Evolutionary conservation across 345 rosid species (phyloP).

Genomic region (Microcos paniculata): DNA sequence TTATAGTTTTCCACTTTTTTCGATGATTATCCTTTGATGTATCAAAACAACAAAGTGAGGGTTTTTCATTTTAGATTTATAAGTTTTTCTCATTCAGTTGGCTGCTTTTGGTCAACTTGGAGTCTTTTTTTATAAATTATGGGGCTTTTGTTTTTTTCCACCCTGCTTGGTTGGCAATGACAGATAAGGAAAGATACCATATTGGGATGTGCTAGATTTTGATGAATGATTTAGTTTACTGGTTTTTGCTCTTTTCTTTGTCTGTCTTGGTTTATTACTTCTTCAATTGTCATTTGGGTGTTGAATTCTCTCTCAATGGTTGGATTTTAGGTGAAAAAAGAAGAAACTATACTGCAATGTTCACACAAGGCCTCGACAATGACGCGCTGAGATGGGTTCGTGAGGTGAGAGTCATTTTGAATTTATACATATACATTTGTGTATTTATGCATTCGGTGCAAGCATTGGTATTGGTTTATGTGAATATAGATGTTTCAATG

Average conservation of each 20-base stretch:
- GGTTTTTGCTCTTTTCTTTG: background rate
- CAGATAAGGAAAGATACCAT: background rate
- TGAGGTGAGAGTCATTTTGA: slow-evolving; percentile 31
- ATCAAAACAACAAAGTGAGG: background rate
- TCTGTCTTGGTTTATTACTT: background rate
- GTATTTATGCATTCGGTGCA: background rate
- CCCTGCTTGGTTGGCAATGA: background rate
- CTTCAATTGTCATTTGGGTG: background rate
- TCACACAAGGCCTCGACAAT: slow-evolving; percentile 42
- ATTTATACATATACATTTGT: background rate
- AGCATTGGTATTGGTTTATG: background rate
- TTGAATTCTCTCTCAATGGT: slow-evolving; percentile 2
- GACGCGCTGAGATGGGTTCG: slow-evolving; percentile 44
- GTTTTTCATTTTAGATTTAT: background rate
- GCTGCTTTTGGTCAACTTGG: background rate
- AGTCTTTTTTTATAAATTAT: background rate
- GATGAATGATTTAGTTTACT: background rate
- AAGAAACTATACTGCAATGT: slow-evolving; percentile 33
- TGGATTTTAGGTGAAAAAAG: slow-evolving; percentile 22
- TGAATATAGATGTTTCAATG: background rate
- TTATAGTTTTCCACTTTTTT: background rate
- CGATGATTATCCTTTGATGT: background rate
- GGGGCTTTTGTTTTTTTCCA: background rate
- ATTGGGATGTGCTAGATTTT: background rate
- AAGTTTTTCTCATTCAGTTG: background rate